Evolutionary conservation across 2,329 filamentous ascomycete genomes (phyloP), one percentile per base, ranked within the genome.

Genomic region (Colletotrichum tanaceti): DNA sequence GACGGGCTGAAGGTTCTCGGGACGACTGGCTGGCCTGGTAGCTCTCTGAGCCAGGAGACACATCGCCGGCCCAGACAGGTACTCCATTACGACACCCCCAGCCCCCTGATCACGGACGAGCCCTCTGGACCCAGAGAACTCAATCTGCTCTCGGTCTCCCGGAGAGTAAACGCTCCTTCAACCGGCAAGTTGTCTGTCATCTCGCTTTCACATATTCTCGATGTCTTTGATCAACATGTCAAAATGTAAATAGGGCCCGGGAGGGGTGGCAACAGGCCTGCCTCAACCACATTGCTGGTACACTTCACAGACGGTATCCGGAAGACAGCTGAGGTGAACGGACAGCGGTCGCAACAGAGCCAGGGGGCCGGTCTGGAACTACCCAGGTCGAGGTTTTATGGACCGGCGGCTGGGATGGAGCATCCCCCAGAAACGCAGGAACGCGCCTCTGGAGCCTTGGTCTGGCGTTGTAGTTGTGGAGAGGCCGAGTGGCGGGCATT

Each of bases 311-410:
- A 41, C 24, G 24, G 53, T 58, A 41, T 24, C 47, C 60, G 18
- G 28, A 14, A 59, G 55, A 35, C 16, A 57, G 32, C 65, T 62
- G 62, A 65, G 35, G 65, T 68, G 65, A 59, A 20, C n/a, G 39
- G 38, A 6, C 35, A 55, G 43, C 44, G 55, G 41, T 60, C 18
- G 20, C n/a, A 49, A 58, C 39, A 65, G 43, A 43, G 50, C 54
- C 57, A 49, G 22, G 44, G 47, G 54, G n/a, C 53, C 16, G 11
- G 16, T n/a, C 35, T 46, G 18, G 47, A 41, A 16, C 24, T 22
- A 46, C 11, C n/a, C n/a, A 43, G 53, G 43, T 50, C 9, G 14
- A 18, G n/a, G 20, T 16, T 57, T 50, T 35, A 52, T 47, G 55
- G 20, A 52, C 54, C 50, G 44, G 35, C 50, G 35, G 35, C 47